Percentiles rank a stretch among this genome's conserved stretches.
phyloP scores from a whole-genome alignment of 1,284 basidiomycete genomes.

The Amylostereum areolatum region DNA sequence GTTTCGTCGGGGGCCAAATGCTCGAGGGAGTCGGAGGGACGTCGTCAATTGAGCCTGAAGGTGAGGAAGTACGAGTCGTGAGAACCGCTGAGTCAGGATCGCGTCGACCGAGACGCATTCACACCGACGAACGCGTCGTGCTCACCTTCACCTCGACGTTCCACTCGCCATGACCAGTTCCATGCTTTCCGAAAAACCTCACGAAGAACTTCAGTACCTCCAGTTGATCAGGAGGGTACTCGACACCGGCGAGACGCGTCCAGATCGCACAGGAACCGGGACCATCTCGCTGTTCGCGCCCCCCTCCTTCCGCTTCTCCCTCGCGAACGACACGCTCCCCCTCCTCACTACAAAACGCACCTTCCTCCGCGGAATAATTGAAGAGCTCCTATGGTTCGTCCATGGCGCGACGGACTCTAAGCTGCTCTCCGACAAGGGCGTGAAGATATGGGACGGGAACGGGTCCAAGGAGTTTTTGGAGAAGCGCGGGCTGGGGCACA shows the following conservation, averaged over 20 bases:
- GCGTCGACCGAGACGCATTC: too few relatives aligned
- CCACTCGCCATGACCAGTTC: too few relatives aligned
- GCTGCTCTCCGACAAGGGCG: slow-evolving; percentile 73
- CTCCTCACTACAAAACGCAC: slow-evolving; percentile 95
- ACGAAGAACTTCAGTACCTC: slow-evolving; percentile 88
- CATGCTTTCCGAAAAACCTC: too few relatives aligned
- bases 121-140: too few relatives aligned
- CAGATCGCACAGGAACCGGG: slow-evolving; percentile 91
- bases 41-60: too few relatives aligned
- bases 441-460: slow-evolving; percentile 99
- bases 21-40: too few relatives aligned
- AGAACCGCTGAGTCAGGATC: too few relatives aligned
- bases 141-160: too few relatives aligned
- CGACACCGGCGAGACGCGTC: slow-evolving; percentile 65
- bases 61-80: too few relatives aligned
- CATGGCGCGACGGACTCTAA: slow-evolving; percentile 81
- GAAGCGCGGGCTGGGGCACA: slow-evolving; percentile 73
- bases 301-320: slow-evolving; percentile 81
- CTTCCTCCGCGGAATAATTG: slow-evolving; percentile 86
- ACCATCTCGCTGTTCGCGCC: slow-evolving; percentile 90
- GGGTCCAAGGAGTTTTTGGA: slow-evolving; percentile 87
- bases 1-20: too few relatives aligned
- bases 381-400: slow-evolving; percentile 96
- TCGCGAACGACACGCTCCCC: slow-evolving; percentile 70
- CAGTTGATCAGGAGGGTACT: slow-evolving; percentile 75